Evolutionary conservation across 73 alveolate genomes (phyloP), one percentile per base, ranked within the genome.

Genomic region (Paramecium pentaurelia): DNA sequence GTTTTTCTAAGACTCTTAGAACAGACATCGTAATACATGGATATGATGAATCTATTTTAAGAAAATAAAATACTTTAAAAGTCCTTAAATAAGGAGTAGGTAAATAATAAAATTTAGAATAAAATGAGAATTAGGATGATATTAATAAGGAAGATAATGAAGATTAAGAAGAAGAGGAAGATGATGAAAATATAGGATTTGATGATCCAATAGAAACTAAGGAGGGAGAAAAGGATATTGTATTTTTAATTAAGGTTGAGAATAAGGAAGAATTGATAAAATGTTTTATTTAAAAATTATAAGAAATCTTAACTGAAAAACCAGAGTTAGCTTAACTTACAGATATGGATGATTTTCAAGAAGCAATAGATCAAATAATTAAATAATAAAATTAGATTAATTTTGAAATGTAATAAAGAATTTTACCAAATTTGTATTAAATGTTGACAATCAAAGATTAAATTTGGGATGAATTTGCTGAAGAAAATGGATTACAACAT

Each of bases 391-490:
- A 64, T 64, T 11, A 64, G 11, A 28, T 28, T 8, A 28, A 64
- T 27, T 75, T 38, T 10, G 44, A 75, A 10, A 30, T 37, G 9
- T 22, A 75, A 38, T 8, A 38, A 10, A 18, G 5, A 11, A 75
- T 75, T 7, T 20, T 75, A 1, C 88, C 88, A 38, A 16, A 42
- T 75, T 75, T 75, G 12, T 6, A 34, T 36, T 18, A 75, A 28
- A 30, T 75, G 4, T 38, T 75, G 11, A 75, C 7, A 20, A 10
- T 38, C 12, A 36, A 36, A 8, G 38, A 75, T 75, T 36, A 38
- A 75, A 75, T 42, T 36, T 75, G 88, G 88, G 58, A 75, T 38
- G 88, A 38, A 75, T 75, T 16, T 20, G 60, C 58, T 22, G 47
- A 75, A 22, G 58, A 75, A 75, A 1, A 75, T 75, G 60, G 84